Percentiles rank a stretch among this genome's conserved stretches.
These are phyloP conservation scores for Bertia moriformis DNA, from an alignment of 2,329 filamentous ascomycete genomes.

Conservation along the genomic window DNA sequence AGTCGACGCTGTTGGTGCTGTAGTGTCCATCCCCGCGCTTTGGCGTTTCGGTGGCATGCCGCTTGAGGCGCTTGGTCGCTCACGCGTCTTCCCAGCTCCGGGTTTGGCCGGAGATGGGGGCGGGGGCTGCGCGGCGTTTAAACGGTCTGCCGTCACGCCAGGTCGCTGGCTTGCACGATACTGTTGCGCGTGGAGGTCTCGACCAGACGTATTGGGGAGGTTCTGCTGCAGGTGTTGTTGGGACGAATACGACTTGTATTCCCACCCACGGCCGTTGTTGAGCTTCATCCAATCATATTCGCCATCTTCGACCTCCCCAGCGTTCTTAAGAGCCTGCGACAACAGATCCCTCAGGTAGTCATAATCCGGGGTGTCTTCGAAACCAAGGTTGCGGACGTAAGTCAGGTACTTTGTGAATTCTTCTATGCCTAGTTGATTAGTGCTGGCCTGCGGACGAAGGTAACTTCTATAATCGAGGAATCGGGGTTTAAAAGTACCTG, in stretches of 20 bases:
- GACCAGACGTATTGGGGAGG: slow-evolving; percentile 37
- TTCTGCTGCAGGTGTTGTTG: slow-evolving; percentile 31
- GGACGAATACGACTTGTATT: slow-evolving; percentile 45
- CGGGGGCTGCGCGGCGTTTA: slow-evolving; percentile 37
- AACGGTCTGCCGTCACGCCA: slow-evolving; percentile 34
- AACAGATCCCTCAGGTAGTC: slow-evolving; percentile 57
- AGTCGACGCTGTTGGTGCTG: slow-evolving; percentile 42
- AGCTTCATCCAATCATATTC: slow-evolving; percentile 63
- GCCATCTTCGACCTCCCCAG: slow-evolving; percentile 54
- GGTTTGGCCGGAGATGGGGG: slow-evolving; percentile 32
- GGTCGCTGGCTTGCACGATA: slow-evolving; percentile 32
- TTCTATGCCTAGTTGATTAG: too few species aligned
- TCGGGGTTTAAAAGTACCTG: background rate
- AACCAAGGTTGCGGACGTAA: slow-evolving; percentile 59
- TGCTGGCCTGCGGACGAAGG: too few species aligned
- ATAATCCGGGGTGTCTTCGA: slow-evolving; percentile 65
- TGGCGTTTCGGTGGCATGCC: slow-evolving; percentile 35
- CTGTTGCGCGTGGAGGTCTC: slow-evolving; percentile 34
- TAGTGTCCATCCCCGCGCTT: slow-evolving; percentile 29
- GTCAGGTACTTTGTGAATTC: slow-evolving; percentile 65
- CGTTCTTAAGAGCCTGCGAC: slow-evolving; percentile 51
- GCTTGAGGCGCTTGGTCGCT: slow-evolving; percentile 30
- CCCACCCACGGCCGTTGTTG: slow-evolving; percentile 55
- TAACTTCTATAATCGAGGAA: too few species aligned
- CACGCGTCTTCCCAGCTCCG: slow-evolving; percentile 32